Conservation (phyloP, 2,329 filamentous ascomycete genomes). For the Cordyceps tenuipes region DNA sequence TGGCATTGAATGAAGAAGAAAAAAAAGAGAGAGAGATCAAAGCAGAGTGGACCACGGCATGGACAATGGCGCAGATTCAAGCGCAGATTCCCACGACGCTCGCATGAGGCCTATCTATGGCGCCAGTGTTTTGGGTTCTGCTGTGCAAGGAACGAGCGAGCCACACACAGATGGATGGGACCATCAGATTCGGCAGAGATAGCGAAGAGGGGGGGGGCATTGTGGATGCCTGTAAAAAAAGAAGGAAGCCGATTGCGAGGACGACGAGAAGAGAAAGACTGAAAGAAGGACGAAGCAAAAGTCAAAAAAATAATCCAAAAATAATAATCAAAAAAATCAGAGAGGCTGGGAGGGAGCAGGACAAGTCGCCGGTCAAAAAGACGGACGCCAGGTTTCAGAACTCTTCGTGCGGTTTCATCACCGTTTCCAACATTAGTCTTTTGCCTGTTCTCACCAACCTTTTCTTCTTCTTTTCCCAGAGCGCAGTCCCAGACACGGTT, state of each 20-base stretch:
- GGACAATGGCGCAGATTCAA: background rate
- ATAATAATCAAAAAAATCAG: too few species aligned
- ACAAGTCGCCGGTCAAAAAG: background rate
- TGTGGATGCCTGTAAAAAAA: too few species aligned
- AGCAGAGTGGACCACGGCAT: background rate
- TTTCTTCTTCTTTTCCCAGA: background rate
- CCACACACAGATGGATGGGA: background rate
- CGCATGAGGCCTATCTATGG: background rate
- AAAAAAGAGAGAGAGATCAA: background rate
- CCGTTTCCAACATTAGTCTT: background rate
- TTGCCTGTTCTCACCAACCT: background rate
- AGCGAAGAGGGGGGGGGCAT: background rate
- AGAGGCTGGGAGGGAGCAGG: too few species aligned
- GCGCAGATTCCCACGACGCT: conserved; percentile 1
- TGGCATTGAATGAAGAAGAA: background rate
- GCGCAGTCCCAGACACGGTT: background rate
- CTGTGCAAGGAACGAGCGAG: background rate
- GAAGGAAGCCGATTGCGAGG: too few species aligned
- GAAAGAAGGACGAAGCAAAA: too few species aligned
- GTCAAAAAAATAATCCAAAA: too few species aligned
- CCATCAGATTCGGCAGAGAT: background rate
- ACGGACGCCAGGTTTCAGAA: background rate
- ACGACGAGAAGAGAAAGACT: too few species aligned
- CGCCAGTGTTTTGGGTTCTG: background rate
- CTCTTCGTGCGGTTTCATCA: background rate